Evolutionary conservation across 1,284 basidiomycete genomes (phyloP).

Genomic region (Leucoagaricus sp.): DNA sequence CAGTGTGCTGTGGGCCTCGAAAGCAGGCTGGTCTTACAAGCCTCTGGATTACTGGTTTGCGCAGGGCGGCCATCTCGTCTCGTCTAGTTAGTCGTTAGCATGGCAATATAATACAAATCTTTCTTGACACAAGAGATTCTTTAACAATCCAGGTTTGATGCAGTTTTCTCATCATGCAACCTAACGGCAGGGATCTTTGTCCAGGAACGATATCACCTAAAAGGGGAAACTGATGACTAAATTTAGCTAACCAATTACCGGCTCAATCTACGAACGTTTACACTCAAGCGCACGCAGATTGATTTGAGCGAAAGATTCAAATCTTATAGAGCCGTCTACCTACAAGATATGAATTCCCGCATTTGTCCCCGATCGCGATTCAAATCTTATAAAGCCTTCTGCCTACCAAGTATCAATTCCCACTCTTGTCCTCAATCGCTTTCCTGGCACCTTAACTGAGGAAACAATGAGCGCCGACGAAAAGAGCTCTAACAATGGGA

Average conservation of each 20-base stretch:
- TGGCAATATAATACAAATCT: neutral
- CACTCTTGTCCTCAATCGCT: constrained; percentile 9
- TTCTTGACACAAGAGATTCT: neutral
- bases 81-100: no score
- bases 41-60: no score
- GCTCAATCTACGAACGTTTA: constrained; percentile 3
- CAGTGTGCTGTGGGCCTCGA: no score
- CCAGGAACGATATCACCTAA: constrained; percentile 1
- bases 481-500: constrained; percentile 24
- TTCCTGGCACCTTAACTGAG: constrained; percentile 1
- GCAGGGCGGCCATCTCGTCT: no score
- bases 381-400: constrained; percentile 9
- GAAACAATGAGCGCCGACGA: constrained; percentile 28
- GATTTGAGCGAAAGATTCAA: neutral
- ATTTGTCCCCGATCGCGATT: constrained; percentile 11
- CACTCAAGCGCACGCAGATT: neutral
- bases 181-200: neutral
- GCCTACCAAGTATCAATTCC: neutral
- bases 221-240: neutral
- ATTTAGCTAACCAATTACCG: neutral
- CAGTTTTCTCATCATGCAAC: no score
- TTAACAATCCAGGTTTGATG: neutral
- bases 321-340: neutral
- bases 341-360: neutral
- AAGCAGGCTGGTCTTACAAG: no score